Percentiles rank a stretch among this genome's conserved stretches.
Conservation (phyloP, 352 stramenopile genomes). For the Phytophthora vignae region DNA sequence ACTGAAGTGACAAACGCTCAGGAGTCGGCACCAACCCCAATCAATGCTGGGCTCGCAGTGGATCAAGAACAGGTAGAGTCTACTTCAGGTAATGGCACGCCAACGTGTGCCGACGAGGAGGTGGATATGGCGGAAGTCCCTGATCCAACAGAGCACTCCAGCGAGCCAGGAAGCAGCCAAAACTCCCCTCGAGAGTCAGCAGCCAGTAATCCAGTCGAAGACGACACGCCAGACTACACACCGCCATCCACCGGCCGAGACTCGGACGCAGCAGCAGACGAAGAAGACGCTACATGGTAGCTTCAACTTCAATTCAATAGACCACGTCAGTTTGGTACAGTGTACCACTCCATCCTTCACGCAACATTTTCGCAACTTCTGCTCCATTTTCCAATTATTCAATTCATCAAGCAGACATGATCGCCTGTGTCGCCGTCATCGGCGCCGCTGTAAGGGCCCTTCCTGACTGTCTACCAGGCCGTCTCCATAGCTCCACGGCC, state of each 20-base stretch:
- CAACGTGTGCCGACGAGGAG: background rate
- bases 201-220: constrained; percentile 3
- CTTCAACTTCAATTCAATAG: constrained; percentile 17
- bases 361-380: constrained; percentile 26
- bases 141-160: background rate
- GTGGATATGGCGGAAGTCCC: background rate
- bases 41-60: background rate
- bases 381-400: background rate
- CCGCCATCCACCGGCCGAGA: constrained; percentile 30
- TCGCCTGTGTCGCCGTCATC: constrained; percentile 84
- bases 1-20: background rate
- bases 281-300: constrained; percentile 21
- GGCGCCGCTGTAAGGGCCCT: constrained; percentile 68
- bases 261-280: constrained; percentile 21
- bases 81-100: background rate
- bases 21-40: background rate
- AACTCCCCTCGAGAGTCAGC: constrained; percentile 19
- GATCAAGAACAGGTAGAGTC: constrained; percentile 1
- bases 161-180: constrained; percentile 3
- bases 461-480: background rate
- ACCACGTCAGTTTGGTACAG: constrained; percentile 27
- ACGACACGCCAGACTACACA: constrained; percentile 36
- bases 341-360: constrained; percentile 14
- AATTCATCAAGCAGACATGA: constrained; percentile 48
- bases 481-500: background rate